Base-by-base conservation (phyloP, 306 rosid species). In the Coriaria nepalensis region DNA sequence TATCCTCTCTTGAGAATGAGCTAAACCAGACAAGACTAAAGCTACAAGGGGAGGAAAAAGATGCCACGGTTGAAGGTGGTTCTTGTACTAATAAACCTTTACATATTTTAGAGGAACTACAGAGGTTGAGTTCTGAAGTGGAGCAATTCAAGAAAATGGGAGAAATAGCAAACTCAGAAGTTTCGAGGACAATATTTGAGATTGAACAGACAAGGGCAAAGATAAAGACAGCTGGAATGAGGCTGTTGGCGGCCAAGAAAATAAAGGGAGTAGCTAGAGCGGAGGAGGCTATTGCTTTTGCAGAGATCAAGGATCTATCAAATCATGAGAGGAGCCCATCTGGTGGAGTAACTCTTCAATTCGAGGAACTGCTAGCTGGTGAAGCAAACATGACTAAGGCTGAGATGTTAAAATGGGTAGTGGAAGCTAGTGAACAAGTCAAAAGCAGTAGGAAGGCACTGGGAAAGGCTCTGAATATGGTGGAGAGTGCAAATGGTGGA, bases 241-340 rank as follows among this genome's bases (percentile, higher is more conserved):
- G 90, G 68, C 48, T 90, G 65, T 67, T 82, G 67, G 95, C 95
- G 8, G 95, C 95, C 1, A 67, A 81, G 33, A 90, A 81, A 68
- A 79, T 90, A 82, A 90, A 85, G 77, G 93, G 78, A 55, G 98
- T 95, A 38, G 85, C 98, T 13, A 71, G 85, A 58, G 98, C 96
- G 2, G 94, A 84, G 4, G 95, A 90, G 67, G 80, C 85, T 9
- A 66, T 74, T 39, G 83, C 94, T 3, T 62, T 81, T 7, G 77
- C 79, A 3, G 96, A 90, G 64, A 81, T 85, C 29, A 85, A 79
- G 55, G 84, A 72, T 15, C 54, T 79, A 40, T 79, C 96, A 6
- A 62, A 68, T 62, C 54, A 48, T n/a, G 68, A 45, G 33, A 65
- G 10, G 68, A 46, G 36, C 61, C 58, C 69, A 33, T 52, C 73